Base-by-base conservation (phyloP, 2,329 filamentous ascomycete species). In the Sporothrix pseudoabietina region DNA sequence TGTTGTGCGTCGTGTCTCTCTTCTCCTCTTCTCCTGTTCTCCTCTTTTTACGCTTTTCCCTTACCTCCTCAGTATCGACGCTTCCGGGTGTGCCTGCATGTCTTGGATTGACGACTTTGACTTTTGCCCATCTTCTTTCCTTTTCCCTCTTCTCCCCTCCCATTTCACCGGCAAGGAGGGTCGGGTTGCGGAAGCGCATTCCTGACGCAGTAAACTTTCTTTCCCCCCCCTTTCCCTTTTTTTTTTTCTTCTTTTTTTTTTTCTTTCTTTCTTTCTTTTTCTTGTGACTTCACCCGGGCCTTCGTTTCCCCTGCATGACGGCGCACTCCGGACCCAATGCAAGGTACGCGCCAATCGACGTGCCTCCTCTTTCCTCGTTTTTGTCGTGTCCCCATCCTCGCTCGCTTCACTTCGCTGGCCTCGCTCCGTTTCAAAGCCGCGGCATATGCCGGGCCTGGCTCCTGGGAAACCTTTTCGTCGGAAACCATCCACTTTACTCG, bases 61-160 rank as follows among this genome's bases (percentile, higher is more conserved):
- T 55, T 5, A 55, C 52, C 22, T 22, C 19, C 30, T 26, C 16
- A 22, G 7, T 55, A 4, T 30, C 12, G 52, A 26, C 52, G 14
- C 12, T 55, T 55, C 22, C 52, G 22, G 30, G 52, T 30, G 35
- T 3, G 26, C 26, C 61, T 47, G 44, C 63, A 68, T 68, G 63
- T 68, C 63, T 68, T 68, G 44, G 63, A 61, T 55, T 55, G 52
- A 55, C 52, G 52, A 55, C 22, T 14, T 55, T 10, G 12, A 3
- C 7, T 35, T 35, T 35, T 35, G 35, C 35, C 35, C 35, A 35
- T 35, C 35, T 35, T 8, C 35, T 35, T 35, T 35, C 35, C 35
- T 35, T 35, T 35, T 26, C 52, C 26, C 1, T 55, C 52, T 2
- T 55, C 52, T 26, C 14, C 14, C 14, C 44, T 16, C 44, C 14